phyloP scores from a whole-genome alignment of 192 early-diverging fungal genomes.

The Umbelopsis vinacea region DNA sequence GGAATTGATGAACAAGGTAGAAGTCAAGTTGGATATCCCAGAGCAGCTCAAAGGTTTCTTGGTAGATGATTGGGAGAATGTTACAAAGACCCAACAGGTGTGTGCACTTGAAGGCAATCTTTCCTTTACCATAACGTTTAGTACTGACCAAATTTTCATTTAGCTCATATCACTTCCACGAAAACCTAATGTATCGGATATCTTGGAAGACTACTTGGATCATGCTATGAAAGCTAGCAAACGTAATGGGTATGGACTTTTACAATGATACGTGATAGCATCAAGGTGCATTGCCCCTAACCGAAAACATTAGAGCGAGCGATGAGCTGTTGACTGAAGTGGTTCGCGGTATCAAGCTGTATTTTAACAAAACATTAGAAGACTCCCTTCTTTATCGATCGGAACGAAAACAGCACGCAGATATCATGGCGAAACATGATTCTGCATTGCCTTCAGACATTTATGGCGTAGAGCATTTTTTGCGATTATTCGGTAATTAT shows the following conservation, averaged over 20 bases:
- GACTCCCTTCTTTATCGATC: slow-evolving; percentile 92
- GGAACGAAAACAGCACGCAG: slow-evolving; percentile 92
- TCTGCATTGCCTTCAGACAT: slow-evolving; percentile 78
- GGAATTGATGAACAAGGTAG: slow-evolving; percentile 73
- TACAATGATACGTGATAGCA: background rate
- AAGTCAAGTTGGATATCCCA: slow-evolving; percentile 90
- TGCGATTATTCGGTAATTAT: slow-evolving; percentile 88
- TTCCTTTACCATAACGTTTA: background rate
- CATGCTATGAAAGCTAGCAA: slow-evolving; percentile 14
- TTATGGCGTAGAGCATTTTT: slow-evolving; percentile 95
- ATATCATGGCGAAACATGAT: slow-evolving; percentile 67
- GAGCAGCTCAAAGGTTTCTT: slow-evolving; percentile 81
- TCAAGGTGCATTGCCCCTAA: background rate
- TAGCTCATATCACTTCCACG: slow-evolving; percentile 87
- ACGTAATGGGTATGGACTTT: background rate
- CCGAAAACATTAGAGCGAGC: slow-evolving; percentile 32
- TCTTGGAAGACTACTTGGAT: slow-evolving; percentile 70
- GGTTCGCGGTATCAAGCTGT: slow-evolving; percentile 83
- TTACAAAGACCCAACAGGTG: slow-evolving; percentile 93
- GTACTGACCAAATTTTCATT: background rate
- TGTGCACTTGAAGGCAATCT: background rate
- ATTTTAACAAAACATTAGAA: slow-evolving; percentile 91
- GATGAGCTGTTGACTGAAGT: slow-evolving; percentile 86
- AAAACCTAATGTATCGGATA: slow-evolving; percentile 72
- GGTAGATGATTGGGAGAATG: slow-evolving; percentile 96